Percentiles rank a stretch among this genome's conserved stretches.
These are phyloP conservation scores for Physcomitrium patens DNA, from an alignment of 225 moss, liverwort and hornwort genomes.

Conservation along the genomic window DNA sequence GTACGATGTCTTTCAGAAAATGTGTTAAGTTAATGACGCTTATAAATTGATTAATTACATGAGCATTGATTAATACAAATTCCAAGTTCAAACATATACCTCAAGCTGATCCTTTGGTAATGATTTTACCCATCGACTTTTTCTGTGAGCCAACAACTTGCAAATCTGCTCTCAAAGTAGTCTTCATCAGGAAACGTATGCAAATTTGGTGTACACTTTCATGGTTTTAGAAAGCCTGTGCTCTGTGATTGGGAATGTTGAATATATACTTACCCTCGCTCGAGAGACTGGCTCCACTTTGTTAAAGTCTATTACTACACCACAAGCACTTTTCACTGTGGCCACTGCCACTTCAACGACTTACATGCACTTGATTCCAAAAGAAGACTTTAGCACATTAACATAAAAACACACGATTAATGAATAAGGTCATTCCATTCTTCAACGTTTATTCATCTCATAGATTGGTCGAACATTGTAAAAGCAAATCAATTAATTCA, in stretches of 20 bases:
- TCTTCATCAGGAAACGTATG: slow-evolving; percentile 1
- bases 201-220: neutral
- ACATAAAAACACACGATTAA: slow-evolving; percentile 6
- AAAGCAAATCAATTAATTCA: slow-evolving; percentile 12
- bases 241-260: neutral
- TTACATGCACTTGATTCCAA: neutral
- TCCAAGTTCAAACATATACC: slow-evolving; percentile 6
- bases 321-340: neutral
- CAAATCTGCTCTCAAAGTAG: slow-evolving; percentile 5
- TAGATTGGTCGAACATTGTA: neutral
- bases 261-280: neutral
- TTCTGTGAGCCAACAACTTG: slow-evolving; percentile 1
- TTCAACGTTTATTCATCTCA: neutral
- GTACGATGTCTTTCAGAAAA: neutral
- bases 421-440: slow-evolving; percentile 13
- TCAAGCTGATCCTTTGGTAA: slow-evolving; percentile 16
- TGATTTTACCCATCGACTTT: neutral
- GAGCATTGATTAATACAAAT: neutral
- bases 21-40: neutral
- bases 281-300: neutral
- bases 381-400: neutral
- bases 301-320: neutral
- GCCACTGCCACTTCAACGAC: neutral
- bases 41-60: neutral
- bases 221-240: too few relatives aligned